These are phyloP conservation scores for Eremochloa ophiuroides DNA, from an alignment of 176 grass and related monocot species.

Conservation along the genomic window DNA sequence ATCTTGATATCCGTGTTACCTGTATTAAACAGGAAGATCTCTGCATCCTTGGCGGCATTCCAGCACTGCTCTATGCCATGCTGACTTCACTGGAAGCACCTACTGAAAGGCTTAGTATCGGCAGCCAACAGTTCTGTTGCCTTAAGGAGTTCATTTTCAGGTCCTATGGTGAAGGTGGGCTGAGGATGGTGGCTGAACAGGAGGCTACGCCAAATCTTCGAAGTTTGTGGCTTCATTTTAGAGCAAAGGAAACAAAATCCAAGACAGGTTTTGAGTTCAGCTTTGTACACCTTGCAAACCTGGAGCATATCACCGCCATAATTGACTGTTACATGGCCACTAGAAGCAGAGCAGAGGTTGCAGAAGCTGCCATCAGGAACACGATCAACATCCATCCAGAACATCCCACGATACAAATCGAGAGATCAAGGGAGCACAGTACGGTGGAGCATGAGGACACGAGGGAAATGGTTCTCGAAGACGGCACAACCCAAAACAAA, in stretches of 20 bases:
- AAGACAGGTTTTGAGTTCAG: background rate
- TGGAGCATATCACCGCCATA: background rate
- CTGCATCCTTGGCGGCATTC: background rate
- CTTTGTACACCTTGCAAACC: background rate
- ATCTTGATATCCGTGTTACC: background rate
- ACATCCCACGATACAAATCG: background rate
- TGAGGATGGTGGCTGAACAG: background rate
- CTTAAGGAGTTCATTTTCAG: background rate
- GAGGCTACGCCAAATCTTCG: background rate
- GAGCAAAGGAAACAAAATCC: background rate
- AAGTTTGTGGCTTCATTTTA: background rate
- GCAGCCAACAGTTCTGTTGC: background rate
- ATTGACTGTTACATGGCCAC: background rate
- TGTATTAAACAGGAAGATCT: background rate
- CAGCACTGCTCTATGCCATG: background rate
- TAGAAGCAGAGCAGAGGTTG: background rate
- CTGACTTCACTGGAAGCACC: background rate
- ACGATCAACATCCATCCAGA: background rate
- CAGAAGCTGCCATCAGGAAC: conserved; percentile 5
- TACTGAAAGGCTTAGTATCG: background rate
- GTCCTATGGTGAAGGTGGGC: background rate
- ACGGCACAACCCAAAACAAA: no score
- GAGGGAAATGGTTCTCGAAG: background rate
- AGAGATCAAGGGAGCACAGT: background rate
- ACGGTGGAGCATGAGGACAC: background rate